Conservation (phyloP, 257 asterid genomes). For the Solanum corneliomulleri region DNA sequence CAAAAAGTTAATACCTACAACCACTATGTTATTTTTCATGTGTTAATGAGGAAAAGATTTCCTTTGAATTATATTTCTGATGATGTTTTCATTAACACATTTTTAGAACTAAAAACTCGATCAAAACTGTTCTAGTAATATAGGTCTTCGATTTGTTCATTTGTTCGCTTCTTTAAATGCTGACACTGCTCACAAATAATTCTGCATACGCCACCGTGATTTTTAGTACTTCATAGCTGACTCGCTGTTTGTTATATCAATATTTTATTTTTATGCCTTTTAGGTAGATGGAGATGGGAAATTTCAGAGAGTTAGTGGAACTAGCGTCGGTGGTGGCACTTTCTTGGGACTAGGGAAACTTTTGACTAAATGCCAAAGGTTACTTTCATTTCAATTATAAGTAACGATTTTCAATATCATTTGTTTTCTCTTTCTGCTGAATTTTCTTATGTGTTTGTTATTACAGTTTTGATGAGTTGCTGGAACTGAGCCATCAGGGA, state of each 20-base stretch:
- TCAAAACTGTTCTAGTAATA: background rate
- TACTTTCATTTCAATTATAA: conserved; percentile 2
- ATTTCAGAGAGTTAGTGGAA: conserved; percentile 91
- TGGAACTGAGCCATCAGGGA: conserved; percentile 80
- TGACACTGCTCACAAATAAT: background rate
- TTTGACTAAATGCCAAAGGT: conserved; percentile 90
- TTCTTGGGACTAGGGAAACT: conserved; percentile 95
- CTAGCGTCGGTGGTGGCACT: conserved; percentile 97
- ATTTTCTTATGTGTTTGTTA: background rate
- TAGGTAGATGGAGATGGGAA: conserved; percentile 79
- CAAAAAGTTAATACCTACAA: background rate
- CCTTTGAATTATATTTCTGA: background rate
- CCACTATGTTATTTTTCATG: background rate
- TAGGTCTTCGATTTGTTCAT: background rate
- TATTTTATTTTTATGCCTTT: conserved; percentile 1
- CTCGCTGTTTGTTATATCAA: background rate
- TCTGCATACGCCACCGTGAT: background rate
- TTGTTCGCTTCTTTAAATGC: background rate
- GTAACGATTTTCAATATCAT: background rate
- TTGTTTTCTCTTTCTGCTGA: background rate
- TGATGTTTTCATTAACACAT: background rate
- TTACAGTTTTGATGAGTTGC: conserved; percentile 81
- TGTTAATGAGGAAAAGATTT: background rate
- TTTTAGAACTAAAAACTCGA: background rate
- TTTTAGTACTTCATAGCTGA: background rate